Base-by-base conservation (phyloP, 2,329 filamentous ascomycete genomes). In the Fusarium irregulare region DNA sequence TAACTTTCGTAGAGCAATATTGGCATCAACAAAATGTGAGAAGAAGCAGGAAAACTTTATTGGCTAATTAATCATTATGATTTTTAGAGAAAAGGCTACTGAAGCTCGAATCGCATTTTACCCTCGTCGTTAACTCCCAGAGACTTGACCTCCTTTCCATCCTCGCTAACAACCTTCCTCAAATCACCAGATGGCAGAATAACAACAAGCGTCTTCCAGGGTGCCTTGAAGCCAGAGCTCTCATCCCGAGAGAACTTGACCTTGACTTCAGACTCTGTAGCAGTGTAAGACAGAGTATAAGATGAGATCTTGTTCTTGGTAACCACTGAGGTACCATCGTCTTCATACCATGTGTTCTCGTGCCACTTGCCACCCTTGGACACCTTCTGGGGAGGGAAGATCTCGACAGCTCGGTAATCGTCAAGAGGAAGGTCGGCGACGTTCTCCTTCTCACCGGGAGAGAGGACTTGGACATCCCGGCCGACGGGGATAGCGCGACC, bases 321-420 rank as follows among this genome's bases (percentile, higher is more conserved):
- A 13, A 63, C 75, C 0, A 73, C 50, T 0, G 79, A 76, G 3
- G 81, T 75, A 7, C 81, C 80, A 14, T 83, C 79, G 23, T 82
- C 81, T 59, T 83, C 81, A 28, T 77, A 77, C 80, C 80, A 83
- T 0, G 61, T 62, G 2, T 61, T 78, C 53, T 74, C 69, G 13
- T 77, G 78, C 71, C 72, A 75, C 46, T 74, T 75, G 9, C 64
- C 70, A 16, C 58, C 49, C 1, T 32, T 30, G 5, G 66, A 64
- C 1, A 32, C 61, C 56, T 21, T 49, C 51, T 12, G 74, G 0
- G 80, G 78, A 1, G 82, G 82, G 66, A 83, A 83, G 23, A 84
- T 81, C 68, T 84, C 82, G 0, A 83, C 76, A 1, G 76, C 81
- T 6, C 82, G 77, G 69, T 78, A 82, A 67, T 84, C 81, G 27